A percentile compares a stretch with the other conserved stretches of the same genome.
These are phyloP conservation scores for Candida ascalaphidarum DNA, from an alignment of 805 yeast species.

Conservation along the genomic window DNA sequence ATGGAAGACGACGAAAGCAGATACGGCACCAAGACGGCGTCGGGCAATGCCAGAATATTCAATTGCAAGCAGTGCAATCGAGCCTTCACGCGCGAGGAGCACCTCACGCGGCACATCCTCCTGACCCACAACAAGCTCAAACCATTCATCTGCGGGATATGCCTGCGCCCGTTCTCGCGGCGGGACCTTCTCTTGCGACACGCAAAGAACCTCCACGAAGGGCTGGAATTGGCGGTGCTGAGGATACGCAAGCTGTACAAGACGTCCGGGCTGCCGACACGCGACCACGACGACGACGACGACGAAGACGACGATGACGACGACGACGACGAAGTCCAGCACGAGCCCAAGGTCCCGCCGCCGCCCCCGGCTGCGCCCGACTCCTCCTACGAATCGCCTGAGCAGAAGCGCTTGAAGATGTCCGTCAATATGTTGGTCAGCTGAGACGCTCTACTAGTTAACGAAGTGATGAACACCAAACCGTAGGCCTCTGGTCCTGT, in stretches of 20 bases:
- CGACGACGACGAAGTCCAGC: slow-evolving; percentile 1
- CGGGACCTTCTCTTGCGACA: slow-evolving; percentile 35
- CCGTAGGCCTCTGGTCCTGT: too few species aligned
- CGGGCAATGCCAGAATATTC: slow-evolving; percentile 35
- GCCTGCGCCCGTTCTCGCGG: slow-evolving; percentile 33
- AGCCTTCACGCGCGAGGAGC: slow-evolving; percentile 41
- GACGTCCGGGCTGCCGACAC: too few species aligned
- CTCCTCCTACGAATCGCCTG: slow-evolving; percentile 16
- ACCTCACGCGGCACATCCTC: slow-evolving; percentile 32
- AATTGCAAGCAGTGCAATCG: slow-evolving; percentile 33
- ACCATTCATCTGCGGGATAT: slow-evolving; percentile 37
- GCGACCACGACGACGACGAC: slow-evolving; percentile 3
- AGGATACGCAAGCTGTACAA: slow-evolving; percentile 32
- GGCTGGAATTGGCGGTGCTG: slow-evolving; percentile 34
- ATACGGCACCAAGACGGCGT: slow-evolving; percentile 34
- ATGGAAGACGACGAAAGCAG: slow-evolving; percentile 1
- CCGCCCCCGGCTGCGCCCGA: too few species aligned
- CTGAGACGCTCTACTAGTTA: too few species aligned
- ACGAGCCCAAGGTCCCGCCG: too few species aligned
- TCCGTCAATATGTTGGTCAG: slow-evolving; percentile 35
- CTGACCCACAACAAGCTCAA: slow-evolving; percentile 37
- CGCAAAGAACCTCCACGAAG: slow-evolving; percentile 37
- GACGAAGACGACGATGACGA: slow-evolving; percentile 5
- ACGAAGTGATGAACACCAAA: too few species aligned
- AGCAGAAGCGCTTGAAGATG: slow-evolving; percentile 27